Evolutionary conservation across 768 basidiomycete genomes (phyloP).

Genomic region (Xerocomus brunneocitrinus): DNA sequence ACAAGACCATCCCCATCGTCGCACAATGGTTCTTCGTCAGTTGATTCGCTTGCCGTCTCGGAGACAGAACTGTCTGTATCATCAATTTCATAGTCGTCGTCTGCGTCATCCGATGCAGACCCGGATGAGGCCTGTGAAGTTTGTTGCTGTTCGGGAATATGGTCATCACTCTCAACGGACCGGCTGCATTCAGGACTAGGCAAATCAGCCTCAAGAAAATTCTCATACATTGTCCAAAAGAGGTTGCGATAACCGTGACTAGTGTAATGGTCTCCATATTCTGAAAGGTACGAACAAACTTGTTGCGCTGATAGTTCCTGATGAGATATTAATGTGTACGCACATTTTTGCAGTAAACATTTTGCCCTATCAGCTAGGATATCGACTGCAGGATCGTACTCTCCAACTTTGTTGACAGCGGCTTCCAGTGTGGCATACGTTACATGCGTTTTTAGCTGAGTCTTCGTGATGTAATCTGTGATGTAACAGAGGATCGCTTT

Average conservation of each 20-base stretch:
- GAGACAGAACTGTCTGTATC: too few species aligned
- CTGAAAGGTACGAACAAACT: conserved; percentile 26
- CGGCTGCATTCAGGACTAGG: too few species aligned
- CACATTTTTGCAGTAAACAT: conserved; percentile 2
- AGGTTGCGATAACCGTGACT: background rate
- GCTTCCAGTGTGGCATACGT: background rate
- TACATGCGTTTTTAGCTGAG: background rate
- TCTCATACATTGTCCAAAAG: background rate
- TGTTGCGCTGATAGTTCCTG: conserved; percentile 31
- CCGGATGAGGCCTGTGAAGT: too few species aligned
- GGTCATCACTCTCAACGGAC: too few species aligned
- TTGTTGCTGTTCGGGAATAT: too few species aligned
- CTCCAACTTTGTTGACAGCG: background rate
- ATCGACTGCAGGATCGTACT: background rate
- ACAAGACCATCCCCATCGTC: too few species aligned
- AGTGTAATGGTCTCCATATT: conserved; percentile 19
- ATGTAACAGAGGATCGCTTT: conserved; percentile 33
- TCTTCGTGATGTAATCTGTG: conserved; percentile 36
- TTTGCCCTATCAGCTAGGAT: background rate
- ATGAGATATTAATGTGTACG: conserved; percentile 15
- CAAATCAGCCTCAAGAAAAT: too few species aligned
- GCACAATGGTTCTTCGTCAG: too few species aligned
- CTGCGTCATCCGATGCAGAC: too few species aligned
- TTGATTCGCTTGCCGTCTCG: too few species aligned
- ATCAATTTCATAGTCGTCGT: too few species aligned